Base-by-base conservation (phyloP, 2,329 filamentous ascomycete genomes). In the Fusarium transvaalense region DNA sequence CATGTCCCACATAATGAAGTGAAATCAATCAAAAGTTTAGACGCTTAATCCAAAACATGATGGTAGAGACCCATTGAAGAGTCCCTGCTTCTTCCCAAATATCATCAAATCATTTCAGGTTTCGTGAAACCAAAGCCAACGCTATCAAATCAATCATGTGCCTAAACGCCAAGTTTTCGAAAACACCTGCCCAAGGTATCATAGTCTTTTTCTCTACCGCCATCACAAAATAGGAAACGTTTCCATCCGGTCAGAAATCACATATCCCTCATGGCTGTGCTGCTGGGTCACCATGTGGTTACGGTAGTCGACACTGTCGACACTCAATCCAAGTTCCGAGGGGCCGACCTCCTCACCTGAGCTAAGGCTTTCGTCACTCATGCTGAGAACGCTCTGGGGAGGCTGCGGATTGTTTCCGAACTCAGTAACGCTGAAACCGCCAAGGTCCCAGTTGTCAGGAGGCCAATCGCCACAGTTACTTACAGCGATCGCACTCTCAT, bases 311-410 rank as follows among this genome's bases (percentile, higher is more conserved):
- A 76, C 68, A 52, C 76, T 78, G 32, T 77, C 77, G 43, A 83
- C 78, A 54, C 79, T 78, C 14, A 85, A 72, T 21, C 83, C 81
- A 55, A 86, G 69, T 55, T 86, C 82, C 31, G 80, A 81, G 8
- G 83, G 76, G 5, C 80, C 77, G 27, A 83, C 76, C 47, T 88
- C 86, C 46, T 88, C 86, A 3, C 80, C 82, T 0, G 85, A 86
- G 76, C 85, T 86, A 42, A 88, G 76, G 72, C 85, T 87, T 69
- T 88, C 86, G 54, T 88, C 86, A 64, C 86, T 88, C 46, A 87
- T 76, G 72, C 85, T 88, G 19, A 86, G 78, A 35, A 86, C 85
- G 61, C 85, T 87, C 68, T 86, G 85, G 12, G 85, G 80, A 27
- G 82, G 78, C 2, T 78, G 79, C 0, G 80, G 78, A 53, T 78